Conservation (phyloP, 805 yeast species). For the Zygotorulaspora florentina region DNA sequence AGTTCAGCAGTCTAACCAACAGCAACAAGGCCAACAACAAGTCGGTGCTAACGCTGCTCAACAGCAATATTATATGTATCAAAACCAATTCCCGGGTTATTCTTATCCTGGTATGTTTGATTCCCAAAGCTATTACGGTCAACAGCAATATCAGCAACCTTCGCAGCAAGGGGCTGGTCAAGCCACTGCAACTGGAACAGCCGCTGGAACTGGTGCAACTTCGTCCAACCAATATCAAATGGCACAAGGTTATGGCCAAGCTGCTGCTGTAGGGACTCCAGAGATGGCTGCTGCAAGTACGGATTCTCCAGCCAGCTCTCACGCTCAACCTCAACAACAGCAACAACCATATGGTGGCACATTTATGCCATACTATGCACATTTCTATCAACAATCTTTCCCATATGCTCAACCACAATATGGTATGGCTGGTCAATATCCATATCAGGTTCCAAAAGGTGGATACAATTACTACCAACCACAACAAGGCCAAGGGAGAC, state of each 20-base stretch:
- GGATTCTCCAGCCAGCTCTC: conserved; percentile 27
- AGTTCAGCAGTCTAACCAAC: conserved; percentile 29
- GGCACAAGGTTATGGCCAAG: conserved; percentile 28
- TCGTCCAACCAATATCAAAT: conserved; percentile 20
- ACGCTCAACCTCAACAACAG: conserved; percentile 24
- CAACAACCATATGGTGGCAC: conserved; percentile 33
- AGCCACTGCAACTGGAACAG: conserved; percentile 13
- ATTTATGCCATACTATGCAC: conserved; percentile 36
- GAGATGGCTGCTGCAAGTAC: conserved; percentile 21
- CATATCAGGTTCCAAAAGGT: conserved; percentile 30
- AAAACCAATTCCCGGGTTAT: conserved; percentile 37
- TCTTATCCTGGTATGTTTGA: conserved; percentile 37
- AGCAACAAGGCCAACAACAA: conserved; percentile 29
- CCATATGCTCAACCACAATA: conserved; percentile 38
- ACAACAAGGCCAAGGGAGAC: conserved; percentile 22
- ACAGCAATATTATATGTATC: conserved; percentile 37
- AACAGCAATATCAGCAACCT: conserved; percentile 30
- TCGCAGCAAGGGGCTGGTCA: conserved; percentile 16
- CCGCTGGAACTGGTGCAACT: conserved; percentile 10
- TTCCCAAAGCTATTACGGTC: conserved; percentile 31
- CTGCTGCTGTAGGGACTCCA: conserved; percentile 21
- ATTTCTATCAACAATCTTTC: conserved; percentile 36
- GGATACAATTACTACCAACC: conserved; percentile 30
- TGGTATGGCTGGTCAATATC: conserved; percentile 33
- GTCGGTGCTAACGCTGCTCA: conserved; percentile 31